phyloP scores from a whole-genome alignment of 768 basidiomycete genomes.

The Boletus huronensis region DNA sequence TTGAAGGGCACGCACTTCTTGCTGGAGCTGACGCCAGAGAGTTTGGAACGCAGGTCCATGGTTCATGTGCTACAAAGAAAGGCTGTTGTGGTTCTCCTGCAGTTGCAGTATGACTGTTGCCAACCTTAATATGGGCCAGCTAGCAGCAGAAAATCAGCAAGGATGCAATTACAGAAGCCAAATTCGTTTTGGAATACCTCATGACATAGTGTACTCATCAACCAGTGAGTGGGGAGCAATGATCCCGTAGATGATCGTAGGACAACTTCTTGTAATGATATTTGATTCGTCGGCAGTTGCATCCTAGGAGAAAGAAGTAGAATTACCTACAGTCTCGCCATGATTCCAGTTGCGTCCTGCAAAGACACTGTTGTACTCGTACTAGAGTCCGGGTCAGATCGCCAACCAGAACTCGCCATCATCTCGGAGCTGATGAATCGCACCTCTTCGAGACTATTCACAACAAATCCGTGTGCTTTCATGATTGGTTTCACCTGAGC shows the following conservation, averaged over 20 bases:
- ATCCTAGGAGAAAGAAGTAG: background rate
- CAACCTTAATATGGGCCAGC: constrained; percentile 81
- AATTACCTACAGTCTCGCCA: constrained; percentile 71
- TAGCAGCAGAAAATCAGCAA: constrained; percentile 27
- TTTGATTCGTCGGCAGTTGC: background rate
- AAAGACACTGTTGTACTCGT: constrained; percentile 75
- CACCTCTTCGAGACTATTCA: constrained; percentile 85
- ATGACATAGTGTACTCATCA: constrained; percentile 79
- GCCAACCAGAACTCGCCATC: background rate
- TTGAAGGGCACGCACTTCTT: constrained; percentile 69
- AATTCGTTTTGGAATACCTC: constrained; percentile 49
- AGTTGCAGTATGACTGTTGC: background rate
- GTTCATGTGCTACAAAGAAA: constrained; percentile 62
- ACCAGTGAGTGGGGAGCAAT: constrained; percentile 59
- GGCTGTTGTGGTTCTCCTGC: background rate
- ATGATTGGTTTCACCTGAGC: constrained; percentile 83
- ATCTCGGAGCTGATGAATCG: background rate
- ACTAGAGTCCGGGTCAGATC: constrained; percentile 40
- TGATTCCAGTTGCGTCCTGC: constrained; percentile 82
- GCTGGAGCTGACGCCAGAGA: constrained; percentile 62
- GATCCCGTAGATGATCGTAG: constrained; percentile 58
- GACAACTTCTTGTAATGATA: constrained; percentile 57
- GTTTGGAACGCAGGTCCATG: constrained; percentile 75
- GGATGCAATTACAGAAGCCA: background rate
- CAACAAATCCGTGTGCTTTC: constrained; percentile 70